A percentile compares a stretch with the other conserved stretches of the same genome.
Evolutionary conservation across 352 stramenopile genomes (phyloP).

Genomic region (Globisporangium polare): DNA sequence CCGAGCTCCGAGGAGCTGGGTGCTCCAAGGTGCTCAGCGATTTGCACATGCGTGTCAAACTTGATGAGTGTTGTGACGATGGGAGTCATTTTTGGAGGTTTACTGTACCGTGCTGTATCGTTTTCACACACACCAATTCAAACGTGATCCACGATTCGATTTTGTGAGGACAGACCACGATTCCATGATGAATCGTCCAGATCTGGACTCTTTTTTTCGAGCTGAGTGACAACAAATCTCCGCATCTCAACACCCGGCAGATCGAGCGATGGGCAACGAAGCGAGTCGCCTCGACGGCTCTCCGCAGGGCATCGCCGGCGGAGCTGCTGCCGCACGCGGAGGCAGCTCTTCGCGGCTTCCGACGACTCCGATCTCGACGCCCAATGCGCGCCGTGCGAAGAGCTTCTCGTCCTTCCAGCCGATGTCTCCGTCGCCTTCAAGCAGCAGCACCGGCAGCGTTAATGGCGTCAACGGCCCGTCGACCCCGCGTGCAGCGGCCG

Average conservation of each 20-base stretch:
- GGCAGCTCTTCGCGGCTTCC: conserved; percentile 5
- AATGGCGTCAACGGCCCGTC: conserved; percentile 8
- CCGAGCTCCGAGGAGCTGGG: not conserved
- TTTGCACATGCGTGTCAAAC: not conserved
- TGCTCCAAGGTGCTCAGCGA: not conserved
- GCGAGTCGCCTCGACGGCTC: conserved; percentile 35
- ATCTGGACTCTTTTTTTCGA: conserved; percentile 1
- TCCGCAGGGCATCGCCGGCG: conserved; percentile 9
- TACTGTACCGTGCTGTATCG: too few species aligned
- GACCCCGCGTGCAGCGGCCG: not conserved
- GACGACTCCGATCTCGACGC: conserved; percentile 26
- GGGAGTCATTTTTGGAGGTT: too few species aligned
- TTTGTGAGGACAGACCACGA: too few species aligned
- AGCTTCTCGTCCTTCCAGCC: conserved; percentile 36
- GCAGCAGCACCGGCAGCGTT: not conserved
- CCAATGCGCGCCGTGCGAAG: conserved; percentile 27
- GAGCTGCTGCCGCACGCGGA: not conserved
- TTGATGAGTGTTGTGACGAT: conserved; percentile 1
- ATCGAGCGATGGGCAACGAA: conserved; percentile 48
- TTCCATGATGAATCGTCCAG: not conserved
- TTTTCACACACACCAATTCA: too few species aligned
- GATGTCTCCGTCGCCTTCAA: conserved; percentile 14
- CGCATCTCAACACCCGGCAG: not conserved
- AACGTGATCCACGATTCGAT: too few species aligned
- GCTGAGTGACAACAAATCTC: not conserved